These are phyloP conservation scores for Aspergillus spinulosporus DNA, from an alignment of 2,329 filamentous ascomycete species.

Conservation along the genomic window DNA sequence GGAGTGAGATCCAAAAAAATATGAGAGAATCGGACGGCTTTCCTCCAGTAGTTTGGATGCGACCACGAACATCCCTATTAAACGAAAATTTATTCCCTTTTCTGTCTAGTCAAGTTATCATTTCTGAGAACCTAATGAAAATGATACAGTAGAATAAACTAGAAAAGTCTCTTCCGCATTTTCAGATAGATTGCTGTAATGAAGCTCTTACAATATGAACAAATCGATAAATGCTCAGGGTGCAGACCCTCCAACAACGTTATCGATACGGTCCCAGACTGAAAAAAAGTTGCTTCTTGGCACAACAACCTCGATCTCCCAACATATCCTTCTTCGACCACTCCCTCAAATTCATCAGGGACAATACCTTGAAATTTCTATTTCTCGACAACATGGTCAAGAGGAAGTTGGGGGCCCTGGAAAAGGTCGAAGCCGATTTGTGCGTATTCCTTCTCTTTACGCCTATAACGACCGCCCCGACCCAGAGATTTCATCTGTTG, in stretches of 20 bases:
- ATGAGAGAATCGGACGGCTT: slow-evolving; percentile 41
- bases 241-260: background rate
- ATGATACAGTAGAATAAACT: background rate
- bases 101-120: background rate
- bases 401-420: slow-evolving; percentile 84
- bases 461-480: background rate
- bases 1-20: slow-evolving; percentile 39
- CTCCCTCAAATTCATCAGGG: slow-evolving; percentile 57
- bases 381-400: slow-evolving; percentile 65
- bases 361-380: slow-evolving; percentile 12
- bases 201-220: background rate
- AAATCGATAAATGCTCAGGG: too few relatives aligned
- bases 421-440: slow-evolving; percentile 92
- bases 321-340: slow-evolving; percentile 49
- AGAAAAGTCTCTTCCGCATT: too few relatives aligned
- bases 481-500: slow-evolving; percentile 22
- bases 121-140: background rate
- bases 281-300: slow-evolving; percentile 15
- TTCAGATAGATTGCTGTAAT: background rate
- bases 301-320: slow-evolving; percentile 57
- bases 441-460: slow-evolving; percentile 41
- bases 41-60: slow-evolving; percentile 44
- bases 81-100: slow-evolving; percentile 24
- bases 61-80: slow-evolving; percentile 40
- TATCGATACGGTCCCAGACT: slow-evolving; percentile 15